Base-by-base conservation (phyloP, 495 filamentous ascomycete species). In the Hypoxylon intermedium region DNA sequence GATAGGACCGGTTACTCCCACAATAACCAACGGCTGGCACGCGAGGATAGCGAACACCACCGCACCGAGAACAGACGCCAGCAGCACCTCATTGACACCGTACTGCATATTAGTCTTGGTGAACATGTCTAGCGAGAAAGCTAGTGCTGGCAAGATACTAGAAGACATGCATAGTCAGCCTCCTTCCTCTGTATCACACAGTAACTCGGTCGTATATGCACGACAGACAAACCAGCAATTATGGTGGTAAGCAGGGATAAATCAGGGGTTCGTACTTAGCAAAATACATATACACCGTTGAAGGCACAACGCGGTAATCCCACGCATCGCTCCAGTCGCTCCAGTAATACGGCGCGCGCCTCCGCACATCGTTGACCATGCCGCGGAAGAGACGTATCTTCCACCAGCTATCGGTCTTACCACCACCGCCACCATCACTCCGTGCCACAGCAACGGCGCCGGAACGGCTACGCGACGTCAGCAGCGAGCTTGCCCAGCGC, bases 221-320 rank as follows among this genome's bases (percentile, higher is more conserved):
- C 3, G 7, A 26, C 7, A 26, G 24, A 26, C 7, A 26, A 7
- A 26, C 24, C 24, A n/a, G n/a, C n/a, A n/a, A n/a, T n/a, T n/a
- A n/a, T n/a, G n/a, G n/a, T n/a, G n/a, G n/a, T n/a, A n/a, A n/a
- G n/a, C n/a, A n/a, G n/a, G 26, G 26, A 28, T 28, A 9, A 9
- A 28, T 5, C 26, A 4, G 26, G 26, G 26, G 37, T 7, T 66
- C 85, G 67, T 77, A 92, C 89, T 93, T 93, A 20, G 89, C 90
- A 79, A 93, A 93, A 74, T 91, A 93, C 89, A 92, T 94, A 73
- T 92, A 92, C 41, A 94, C 79, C 28, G 90, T 92, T 20, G 87
- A 88, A 28, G 90, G 89, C 21, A 94, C 78, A 31, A 92, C 87
- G 28, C 90, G 83, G 75, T 94, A 94, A 70, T 92, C 85, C 89